Evolutionary conservation across 2,329 filamentous ascomycete species (phyloP).

Genomic region (Cytospora chrysosperma): DNA sequence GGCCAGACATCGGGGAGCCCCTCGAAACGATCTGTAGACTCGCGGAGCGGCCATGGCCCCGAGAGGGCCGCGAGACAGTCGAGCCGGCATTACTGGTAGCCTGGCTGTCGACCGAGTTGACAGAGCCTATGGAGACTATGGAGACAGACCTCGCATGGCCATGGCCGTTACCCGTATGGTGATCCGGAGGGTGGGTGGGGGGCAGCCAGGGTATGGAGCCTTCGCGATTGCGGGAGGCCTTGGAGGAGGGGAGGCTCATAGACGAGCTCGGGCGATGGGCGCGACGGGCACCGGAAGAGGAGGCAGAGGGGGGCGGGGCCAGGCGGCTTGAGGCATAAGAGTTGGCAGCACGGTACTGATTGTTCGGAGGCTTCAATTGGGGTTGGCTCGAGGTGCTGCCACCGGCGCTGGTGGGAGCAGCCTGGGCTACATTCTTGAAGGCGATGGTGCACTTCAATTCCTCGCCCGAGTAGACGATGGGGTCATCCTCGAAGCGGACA

Average conservation of each 20-base stretch:
- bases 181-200: constrained; percentile 23
- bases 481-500: constrained; percentile 90
- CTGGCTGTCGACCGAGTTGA: constrained; percentile 47
- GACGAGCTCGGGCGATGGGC: constrained; percentile 70
- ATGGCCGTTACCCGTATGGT: constrained; percentile 28
- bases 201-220: constrained; percentile 48
- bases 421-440: constrained; percentile 78
- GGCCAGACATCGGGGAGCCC: constrained; percentile 43
- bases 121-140: constrained; percentile 73
- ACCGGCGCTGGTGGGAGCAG: constrained; percentile 29
- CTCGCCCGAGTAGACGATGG: constrained; percentile 84
- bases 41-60: constrained; percentile 73
- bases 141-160: constrained; percentile 64
- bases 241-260: constrained; percentile 49
- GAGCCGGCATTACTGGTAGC: constrained; percentile 42
- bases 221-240: constrained; percentile 42
- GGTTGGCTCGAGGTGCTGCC: constrained; percentile 28
- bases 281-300: constrained; percentile 36
- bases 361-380: constrained; percentile 26
- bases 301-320: constrained; percentile 42
- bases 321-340: constrained; percentile 35
- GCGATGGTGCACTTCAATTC: constrained; percentile 94
- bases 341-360: constrained; percentile 35
- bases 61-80: constrained; percentile 46
- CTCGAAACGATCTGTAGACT: constrained; percentile 74